These are phyloP conservation scores for Lentinula boryana DNA, from an alignment of 768 basidiomycete genomes.

Conservation along the genomic window DNA sequence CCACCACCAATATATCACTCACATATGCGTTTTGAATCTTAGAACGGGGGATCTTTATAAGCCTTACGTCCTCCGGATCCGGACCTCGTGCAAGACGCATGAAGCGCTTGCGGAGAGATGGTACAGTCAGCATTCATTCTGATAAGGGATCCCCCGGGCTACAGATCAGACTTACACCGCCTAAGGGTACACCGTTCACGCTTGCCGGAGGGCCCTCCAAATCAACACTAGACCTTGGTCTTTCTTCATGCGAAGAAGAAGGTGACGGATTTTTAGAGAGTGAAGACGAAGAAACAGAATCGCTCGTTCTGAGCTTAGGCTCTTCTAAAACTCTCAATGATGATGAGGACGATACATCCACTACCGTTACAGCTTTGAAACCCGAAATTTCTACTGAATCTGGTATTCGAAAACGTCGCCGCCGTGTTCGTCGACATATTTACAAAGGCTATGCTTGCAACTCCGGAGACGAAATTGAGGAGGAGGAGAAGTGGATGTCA, in stretches of 20 bases:
- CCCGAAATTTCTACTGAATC: neutral
- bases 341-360: neutral
- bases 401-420: conserved; percentile 10
- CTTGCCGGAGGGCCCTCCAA: neutral
- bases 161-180: neutral
- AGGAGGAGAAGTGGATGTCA: neutral
- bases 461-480: conserved; percentile 25
- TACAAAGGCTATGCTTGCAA: conserved; percentile 33
- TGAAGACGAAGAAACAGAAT: neutral
- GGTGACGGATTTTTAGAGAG: too few relatives aligned
- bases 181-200: neutral
- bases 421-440: conserved; percentile 19
- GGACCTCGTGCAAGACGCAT: neutral
- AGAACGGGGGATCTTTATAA: neutral
- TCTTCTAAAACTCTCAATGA: neutral
- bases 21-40: neutral
- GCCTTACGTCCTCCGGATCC: neutral
- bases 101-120: neutral
- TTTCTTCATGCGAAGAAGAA: neutral
- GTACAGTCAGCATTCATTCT: too few relatives aligned
- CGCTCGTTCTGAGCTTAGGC: neutral
- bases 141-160: neutral
- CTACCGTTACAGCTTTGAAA: neutral
- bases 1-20: neutral
- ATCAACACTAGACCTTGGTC: neutral